Evolutionary conservation across 2,329 filamentous ascomycete species (phyloP), one percentile per base, ranked within the genome.

Genomic region (Pezicula neosporulosa): DNA sequence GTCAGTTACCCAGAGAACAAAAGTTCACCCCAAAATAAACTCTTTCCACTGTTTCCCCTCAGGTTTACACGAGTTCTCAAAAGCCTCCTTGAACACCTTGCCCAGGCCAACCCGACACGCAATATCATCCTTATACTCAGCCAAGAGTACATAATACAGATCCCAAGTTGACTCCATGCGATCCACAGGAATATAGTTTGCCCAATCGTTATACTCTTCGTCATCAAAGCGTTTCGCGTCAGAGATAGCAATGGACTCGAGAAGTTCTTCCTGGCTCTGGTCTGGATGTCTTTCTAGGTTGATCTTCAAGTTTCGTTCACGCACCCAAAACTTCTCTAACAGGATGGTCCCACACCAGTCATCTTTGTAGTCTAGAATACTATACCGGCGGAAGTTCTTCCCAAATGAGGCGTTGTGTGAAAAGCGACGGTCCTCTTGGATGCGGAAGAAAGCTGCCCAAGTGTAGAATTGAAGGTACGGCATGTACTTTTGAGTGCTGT

Each of bases 121-220:
- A 9, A 60, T 24, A 8, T 62, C 56, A 5, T 58, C 47, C 8
- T 53, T 51, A 1, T 58, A 37, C 48, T 63, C 54, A 9, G 70
- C 44, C 13, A 70, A 56, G 28, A 69, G 50, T 12, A 67, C 66
- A 39, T 62, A 67, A 37, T 59, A 67, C 28, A 69, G 10, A 49
- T 65, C 59, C 66, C 66, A 70, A 46, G 67, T 61, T 18, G 57
- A 61, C 52, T 67, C 53, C 15, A 63, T 53, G 12, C 59, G 49
- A 47, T 68, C 64, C 44, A 63, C 60, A 19, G 65, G 64, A 10
- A 68, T 60, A 33, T 67, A 69, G 49, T 66, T 67, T 4, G 58
- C 68, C 66, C 66, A 69, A 18, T 48, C 56, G 3, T 51, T 49
- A 37, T 55, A 66, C 53, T 70, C 67, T 1, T 63, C 60, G 4